These are phyloP conservation scores for Graphiopsis chlorocephala DNA, from an alignment of 2,329 filamentous ascomycete species.

Conservation along the genomic window DNA sequence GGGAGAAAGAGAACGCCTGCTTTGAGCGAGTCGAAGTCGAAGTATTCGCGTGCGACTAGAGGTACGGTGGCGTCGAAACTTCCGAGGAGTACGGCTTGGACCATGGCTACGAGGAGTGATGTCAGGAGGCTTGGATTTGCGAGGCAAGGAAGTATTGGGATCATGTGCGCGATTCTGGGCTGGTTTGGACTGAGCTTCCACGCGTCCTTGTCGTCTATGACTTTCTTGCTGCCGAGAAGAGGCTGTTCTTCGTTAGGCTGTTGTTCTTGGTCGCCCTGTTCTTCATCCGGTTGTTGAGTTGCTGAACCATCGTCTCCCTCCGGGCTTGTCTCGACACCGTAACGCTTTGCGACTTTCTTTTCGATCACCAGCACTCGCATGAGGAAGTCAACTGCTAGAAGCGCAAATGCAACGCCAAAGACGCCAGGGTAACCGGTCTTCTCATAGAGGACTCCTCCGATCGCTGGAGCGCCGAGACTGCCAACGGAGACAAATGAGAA, in stretches of 20 bases:
- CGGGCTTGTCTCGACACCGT: background rate
- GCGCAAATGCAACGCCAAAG: slow-evolving; percentile 54
- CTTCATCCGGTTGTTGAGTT: background rate
- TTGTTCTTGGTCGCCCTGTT: background rate
- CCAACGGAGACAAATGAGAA: slow-evolving; percentile 60
- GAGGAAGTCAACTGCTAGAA: slow-evolving; percentile 58
- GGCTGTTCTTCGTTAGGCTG: slow-evolving; percentile 37
- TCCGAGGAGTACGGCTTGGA: slow-evolving; percentile 44
- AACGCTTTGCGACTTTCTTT: slow-evolving; percentile 53
- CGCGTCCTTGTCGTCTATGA: slow-evolving; percentile 26
- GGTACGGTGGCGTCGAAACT: slow-evolving; percentile 51
- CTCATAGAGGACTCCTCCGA: slow-evolving; percentile 61
- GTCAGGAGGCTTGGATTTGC: slow-evolving; percentile 41
- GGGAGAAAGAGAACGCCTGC: slow-evolving; percentile 48
- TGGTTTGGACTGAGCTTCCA: slow-evolving; percentile 47
- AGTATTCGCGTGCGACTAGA: slow-evolving; percentile 42
- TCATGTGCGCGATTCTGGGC: slow-evolving; percentile 37
- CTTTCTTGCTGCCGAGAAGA: slow-evolving; percentile 36
- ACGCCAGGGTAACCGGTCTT: slow-evolving; percentile 58
- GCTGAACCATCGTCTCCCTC: background rate
- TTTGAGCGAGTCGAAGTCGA: slow-evolving; percentile 44
- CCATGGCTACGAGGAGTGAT: slow-evolving; percentile 41
- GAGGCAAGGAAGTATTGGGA: slow-evolving; percentile 50
- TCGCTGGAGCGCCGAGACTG: slow-evolving; percentile 54
- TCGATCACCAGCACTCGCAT: slow-evolving; percentile 63